A percentile compares a stretch with the other conserved stretches of the same genome.
Conservation (phyloP, 768 basidiomycete genomes). For the Termitomyces sp. region DNA sequence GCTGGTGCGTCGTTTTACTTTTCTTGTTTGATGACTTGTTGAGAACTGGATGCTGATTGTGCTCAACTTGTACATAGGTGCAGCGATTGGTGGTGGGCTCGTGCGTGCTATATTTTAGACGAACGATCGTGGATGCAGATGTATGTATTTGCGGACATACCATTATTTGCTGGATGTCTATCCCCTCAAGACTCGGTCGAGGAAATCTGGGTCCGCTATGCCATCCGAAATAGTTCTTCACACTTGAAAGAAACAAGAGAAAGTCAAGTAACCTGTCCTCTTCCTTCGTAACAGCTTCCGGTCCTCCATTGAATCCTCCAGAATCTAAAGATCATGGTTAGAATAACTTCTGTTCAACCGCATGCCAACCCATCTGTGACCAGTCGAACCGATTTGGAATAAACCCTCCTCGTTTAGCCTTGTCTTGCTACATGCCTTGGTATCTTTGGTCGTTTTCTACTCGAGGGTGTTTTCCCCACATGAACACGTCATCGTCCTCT, state of each 20-base stretch:
- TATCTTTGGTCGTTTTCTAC: background rate
- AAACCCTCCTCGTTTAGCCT: no score
- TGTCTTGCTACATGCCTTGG: background rate
- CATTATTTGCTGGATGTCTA: background rate
- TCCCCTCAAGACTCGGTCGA: no score
- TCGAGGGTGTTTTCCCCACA: no score
- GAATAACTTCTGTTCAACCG: no score
- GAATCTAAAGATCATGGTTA: background rate
- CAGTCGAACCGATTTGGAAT: no score
- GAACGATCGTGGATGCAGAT: background rate
- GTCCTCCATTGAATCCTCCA: background rate
- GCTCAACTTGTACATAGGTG: background rate
- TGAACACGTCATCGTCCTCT: no score
- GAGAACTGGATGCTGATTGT: background rate
- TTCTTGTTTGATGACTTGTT: background rate
- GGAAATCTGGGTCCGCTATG: no score
- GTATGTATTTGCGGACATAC: background rate
- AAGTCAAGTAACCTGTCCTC: background rate
- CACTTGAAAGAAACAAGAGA: background rate
- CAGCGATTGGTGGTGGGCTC: conserved; percentile 6
- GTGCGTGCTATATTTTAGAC: conserved; percentile 1
- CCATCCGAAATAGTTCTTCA: background rate
- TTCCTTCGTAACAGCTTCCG: background rate
- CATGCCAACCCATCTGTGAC: background rate
- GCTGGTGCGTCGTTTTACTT: conserved; percentile 47